Conservation (phyloP, 805 yeast genomes). For the Saccharomyces kudriavzevii region DNA sequence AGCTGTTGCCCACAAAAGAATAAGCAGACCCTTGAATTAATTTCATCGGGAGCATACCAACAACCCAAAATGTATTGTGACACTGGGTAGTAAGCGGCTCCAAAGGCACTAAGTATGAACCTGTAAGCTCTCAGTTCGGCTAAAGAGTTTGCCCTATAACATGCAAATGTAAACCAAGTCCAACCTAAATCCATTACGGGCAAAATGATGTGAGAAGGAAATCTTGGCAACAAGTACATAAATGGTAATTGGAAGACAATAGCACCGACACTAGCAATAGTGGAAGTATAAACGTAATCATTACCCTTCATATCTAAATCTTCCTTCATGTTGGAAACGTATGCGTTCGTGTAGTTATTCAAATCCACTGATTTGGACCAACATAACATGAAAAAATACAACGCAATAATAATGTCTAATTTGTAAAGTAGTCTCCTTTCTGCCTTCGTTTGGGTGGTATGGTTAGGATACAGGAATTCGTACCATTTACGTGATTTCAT, state of each 20-base stretch:
- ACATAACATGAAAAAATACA: conserved; percentile 50
- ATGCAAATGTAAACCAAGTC: conserved; percentile 57
- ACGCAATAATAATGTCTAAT: conserved; percentile 47
- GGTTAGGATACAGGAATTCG: conserved; percentile 30
- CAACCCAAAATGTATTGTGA: conserved; percentile 52
- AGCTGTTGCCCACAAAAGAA: conserved; percentile 46
- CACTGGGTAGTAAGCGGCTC: conserved; percentile 60
- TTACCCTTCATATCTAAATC: conserved; percentile 53
- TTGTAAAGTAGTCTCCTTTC: conserved; percentile 41
- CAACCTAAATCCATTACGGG: conserved; percentile 57
- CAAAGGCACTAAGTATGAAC: conserved; percentile 61
- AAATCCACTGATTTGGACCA: conserved; percentile 64
- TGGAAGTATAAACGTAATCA: conserved; percentile 54
- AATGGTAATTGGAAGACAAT: conserved; percentile 60
- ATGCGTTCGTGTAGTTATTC: conserved; percentile 56
- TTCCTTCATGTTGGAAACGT: conserved; percentile 56
- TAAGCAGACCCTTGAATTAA: conserved; percentile 54
- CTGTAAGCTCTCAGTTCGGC: conserved; percentile 51
- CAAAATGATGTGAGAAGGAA: conserved; percentile 41
- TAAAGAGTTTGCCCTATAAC: conserved; percentile 42
- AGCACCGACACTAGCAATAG: conserved; percentile 53
- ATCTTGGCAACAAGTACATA: conserved; percentile 48
- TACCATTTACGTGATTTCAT: conserved; percentile 29
- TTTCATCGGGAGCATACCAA: conserved; percentile 53
- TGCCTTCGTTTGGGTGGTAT: conserved; percentile 35